phyloP scores from a whole-genome alignment of 2,329 filamentous ascomycete species.

The Zymoseptoria brevis region DNA sequence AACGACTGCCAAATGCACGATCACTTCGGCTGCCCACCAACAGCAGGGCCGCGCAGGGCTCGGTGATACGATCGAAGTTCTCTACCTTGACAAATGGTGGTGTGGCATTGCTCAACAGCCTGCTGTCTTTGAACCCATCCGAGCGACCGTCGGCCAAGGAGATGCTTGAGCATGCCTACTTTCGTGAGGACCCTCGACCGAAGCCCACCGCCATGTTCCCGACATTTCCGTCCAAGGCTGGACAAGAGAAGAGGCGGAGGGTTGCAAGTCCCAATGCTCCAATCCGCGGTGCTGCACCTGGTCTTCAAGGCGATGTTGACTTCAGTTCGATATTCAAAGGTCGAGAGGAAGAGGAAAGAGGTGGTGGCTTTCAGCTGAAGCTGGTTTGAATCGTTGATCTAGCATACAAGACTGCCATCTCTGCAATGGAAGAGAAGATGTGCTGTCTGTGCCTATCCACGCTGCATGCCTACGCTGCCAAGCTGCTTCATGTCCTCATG shows the following conservation, averaged over 20 bases:
- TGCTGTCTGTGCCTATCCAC: neutral
- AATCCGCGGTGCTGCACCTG: conserved; percentile 51
- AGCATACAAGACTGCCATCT: neutral
- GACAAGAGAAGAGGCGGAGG: conserved; percentile 71
- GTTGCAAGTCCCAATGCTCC: conserved; percentile 77
- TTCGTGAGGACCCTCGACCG: conserved; percentile 78
- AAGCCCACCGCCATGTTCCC: conserved; percentile 92
- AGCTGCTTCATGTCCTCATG: neutral
- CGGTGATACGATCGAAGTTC: conserved; percentile 65
- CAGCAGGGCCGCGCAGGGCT: conserved; percentile 39
- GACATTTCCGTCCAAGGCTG: conserved; percentile 91
- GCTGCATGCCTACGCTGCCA: neutral
- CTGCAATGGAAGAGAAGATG: neutral
- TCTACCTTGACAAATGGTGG: conserved; percentile 73
- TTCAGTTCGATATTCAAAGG: conserved; percentile 45
- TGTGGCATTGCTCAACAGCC: conserved; percentile 55
- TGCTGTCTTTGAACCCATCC: conserved; percentile 69
- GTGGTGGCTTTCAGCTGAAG: conserved; percentile 39
- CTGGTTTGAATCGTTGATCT: conserved; percentile 16
- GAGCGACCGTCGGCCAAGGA: conserved; percentile 62
- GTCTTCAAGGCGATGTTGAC: conserved; percentile 34
- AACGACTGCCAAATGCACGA: conserved; percentile 77
- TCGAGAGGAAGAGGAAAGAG: conserved; percentile 40
- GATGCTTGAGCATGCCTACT: conserved; percentile 75
- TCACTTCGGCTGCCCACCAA: conserved; percentile 56